Evolutionary conservation across 257 asterid species (phyloP).

Genomic region (Coffea canephora): DNA sequence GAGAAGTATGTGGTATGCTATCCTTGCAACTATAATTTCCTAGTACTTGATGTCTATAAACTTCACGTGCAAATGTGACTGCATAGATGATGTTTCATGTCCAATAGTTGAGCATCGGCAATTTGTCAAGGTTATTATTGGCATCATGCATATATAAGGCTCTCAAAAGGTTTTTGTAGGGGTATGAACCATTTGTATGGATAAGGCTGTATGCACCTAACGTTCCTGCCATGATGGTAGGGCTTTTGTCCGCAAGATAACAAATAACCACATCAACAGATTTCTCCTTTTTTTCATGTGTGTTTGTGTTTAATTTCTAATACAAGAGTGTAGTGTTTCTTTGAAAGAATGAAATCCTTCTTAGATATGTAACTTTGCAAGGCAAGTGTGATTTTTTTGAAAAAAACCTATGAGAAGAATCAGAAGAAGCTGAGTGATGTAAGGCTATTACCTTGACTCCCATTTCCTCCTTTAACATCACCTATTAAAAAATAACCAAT

Average conservation of each 20-base stretch:
- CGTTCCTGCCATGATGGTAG: neutral
- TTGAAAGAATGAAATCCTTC: neutral
- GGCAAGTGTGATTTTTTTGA: neutral
- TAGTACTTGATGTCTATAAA: neutral
- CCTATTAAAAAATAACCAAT: too few relatives aligned
- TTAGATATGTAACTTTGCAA: neutral
- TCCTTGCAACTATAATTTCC: slow-evolving; percentile 23
- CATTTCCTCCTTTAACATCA: too few relatives aligned
- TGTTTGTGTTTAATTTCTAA: too few relatives aligned
- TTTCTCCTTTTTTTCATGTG: neutral
- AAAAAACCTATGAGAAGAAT: neutral
- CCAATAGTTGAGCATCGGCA: neutral
- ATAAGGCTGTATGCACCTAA: neutral
- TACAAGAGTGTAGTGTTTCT: neutral
- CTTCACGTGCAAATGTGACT: neutral
- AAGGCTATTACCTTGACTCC: too few relatives aligned
- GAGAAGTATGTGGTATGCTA: slow-evolving; percentile 91
- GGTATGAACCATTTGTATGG: neutral
- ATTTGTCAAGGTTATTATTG: neutral
- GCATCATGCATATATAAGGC: neutral
- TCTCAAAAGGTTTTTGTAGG: neutral
- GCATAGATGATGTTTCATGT: neutral
- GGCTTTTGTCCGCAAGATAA: neutral
- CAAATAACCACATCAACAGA: neutral
- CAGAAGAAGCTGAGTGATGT: neutral